phyloP scores from a whole-genome alignment of 306 rosid species.

The Fragaria iinumae region DNA sequence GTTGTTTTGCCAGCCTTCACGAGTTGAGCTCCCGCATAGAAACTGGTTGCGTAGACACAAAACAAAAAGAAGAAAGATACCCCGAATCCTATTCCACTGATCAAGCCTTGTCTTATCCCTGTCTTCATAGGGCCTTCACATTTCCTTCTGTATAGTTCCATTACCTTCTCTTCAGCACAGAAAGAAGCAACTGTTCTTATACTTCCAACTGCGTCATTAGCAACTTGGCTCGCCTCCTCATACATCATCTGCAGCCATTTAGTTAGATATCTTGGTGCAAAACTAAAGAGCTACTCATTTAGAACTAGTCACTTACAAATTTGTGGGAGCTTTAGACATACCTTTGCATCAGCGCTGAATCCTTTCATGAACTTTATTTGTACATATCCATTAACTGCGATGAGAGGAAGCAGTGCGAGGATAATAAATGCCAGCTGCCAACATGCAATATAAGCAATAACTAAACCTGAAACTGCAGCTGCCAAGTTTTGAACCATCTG shows the following conservation, averaged over 20 bases:
- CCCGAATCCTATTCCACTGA: constrained; percentile 84
- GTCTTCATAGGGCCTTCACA: constrained; percentile 76
- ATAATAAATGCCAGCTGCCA: constrained; percentile 69
- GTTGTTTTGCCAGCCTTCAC: constrained; percentile 47
- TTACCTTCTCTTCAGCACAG: constrained; percentile 86
- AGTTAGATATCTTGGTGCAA: neutral
- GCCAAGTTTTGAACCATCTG: constrained; percentile 56
- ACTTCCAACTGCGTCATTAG: constrained; percentile 87
- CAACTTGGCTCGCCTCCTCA: constrained; percentile 91
- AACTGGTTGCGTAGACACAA: constrained; percentile 65
- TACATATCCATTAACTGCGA: constrained; percentile 63
- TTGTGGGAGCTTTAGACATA: constrained; percentile 18
- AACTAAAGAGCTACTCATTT: neutral
- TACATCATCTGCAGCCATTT: constrained; percentile 62
- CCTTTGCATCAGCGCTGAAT: constrained; percentile 82
- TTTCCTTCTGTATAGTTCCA: constrained; percentile 70
- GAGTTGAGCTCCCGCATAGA: constrained; percentile 75
- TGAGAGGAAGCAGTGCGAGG: constrained; percentile 61
- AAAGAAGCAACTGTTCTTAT: constrained; percentile 88
- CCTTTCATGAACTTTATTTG: constrained; percentile 80
- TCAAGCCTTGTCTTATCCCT: constrained; percentile 73
- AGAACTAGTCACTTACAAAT: neutral
- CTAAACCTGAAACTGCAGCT: constrained; percentile 58
- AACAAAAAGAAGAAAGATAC: constrained; percentile 62
- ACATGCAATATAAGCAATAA: constrained; percentile 67